Base-by-base conservation (phyloP, 2,329 filamentous ascomycete genomes). In the Neonectria sp. region DNA sequence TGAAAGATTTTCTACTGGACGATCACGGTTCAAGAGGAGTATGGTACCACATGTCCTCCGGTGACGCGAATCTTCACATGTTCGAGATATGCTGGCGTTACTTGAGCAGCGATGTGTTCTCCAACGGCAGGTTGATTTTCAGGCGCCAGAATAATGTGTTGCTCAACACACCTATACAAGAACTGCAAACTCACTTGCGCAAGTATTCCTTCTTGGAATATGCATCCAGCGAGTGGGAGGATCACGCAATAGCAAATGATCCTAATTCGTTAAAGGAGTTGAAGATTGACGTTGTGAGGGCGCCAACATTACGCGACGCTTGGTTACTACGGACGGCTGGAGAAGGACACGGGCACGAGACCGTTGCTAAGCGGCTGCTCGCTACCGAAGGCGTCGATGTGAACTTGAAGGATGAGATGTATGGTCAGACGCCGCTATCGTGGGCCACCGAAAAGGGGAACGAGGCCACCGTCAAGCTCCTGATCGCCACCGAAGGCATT, bases 301-400 rank as follows among this genome's bases (percentile, higher is more conserved):
- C 29, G 29, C 29, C 49, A 53, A 53, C 27, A 53, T 53, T 53
- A 53, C 49, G 49, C 27, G 49, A 53, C 49, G 27, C 49, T 31
- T 53, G 49, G 49, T 53, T 53, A 35, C 49, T 53, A 31, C 13
- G 49, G 27, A 21, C 49, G 27, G 25, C 9, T 33, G 11, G 25
- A 24, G 49, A 53, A 40, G 29, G 29, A 29, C 29, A 29, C 29
- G 52, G 52, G n/a, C 52, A 55, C 1, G 51, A 53, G 51, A 7
- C 51, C 17, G 15, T 53, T 35, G 51, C 33, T 25, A 35, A 53
- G 21, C 21, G 21, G 21, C 21, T 21, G 21, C 21, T 21, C 21
- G 51, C 8, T 29, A 27, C 51, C 33, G 12, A 33, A 12, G 27
- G 27, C 9, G 51, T 35, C 27, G 33, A 56, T 56, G 33, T 56